Base-by-base conservation (phyloP, 163 green algal genomes). In the Scenedesmus sp. region DNA sequence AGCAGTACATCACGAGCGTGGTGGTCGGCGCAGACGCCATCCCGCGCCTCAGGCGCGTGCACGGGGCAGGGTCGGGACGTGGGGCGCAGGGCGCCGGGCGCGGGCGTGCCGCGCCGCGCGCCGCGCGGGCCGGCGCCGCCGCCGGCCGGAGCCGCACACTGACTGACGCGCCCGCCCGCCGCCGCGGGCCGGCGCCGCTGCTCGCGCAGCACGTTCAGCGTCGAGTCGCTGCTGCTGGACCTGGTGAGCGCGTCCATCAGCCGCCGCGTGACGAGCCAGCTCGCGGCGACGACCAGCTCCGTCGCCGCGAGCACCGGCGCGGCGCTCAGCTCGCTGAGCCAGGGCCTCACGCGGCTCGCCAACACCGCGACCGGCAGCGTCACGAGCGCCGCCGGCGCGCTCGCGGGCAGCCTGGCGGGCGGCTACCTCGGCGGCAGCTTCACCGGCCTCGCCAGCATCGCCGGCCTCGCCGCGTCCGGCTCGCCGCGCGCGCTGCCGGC, bases 151-250 rank as follows among this genome's bases (percentile, higher is more conserved):
- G n/a, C n/a, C n/a, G n/a, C n/a, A n/a, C n/a, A n/a, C n/a, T n/a
- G n/a, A n/a, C n/a, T n/a, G n/a, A n/a, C n/a, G n/a, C n/a, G n/a
- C n/a, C n/a, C n/a, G n/a, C n/a, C n/a, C n/a, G n/a, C n/a, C n/a
- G n/a, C n/a, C n/a, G n/a, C n/a, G n/a, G n/a, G 50, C 50, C 26
- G 50, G 20, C 26, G 9, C 50, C 9, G 20, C 53, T 31, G 53
- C 53, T 58, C 24, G 50, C 22, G 50, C 39, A 80, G 60, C 33
- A 72, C 48, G 10, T 73, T 50, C 47, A 73, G 73, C n/a, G 60
- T 74, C 9, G 75, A 76, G 39, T 63, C 54, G 1, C 64, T 82
- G 63, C 60, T 82, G 33, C 63, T 82, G 28, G 75, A 82, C 22
- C 51, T 82, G 17, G 36, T 82, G 15, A 53, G 60, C 26, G 34